Percentiles rank a stretch among this genome's conserved stretches.
Conservation (phyloP, 768 basidiomycete species). For the Clitopilus hobsonii region DNA sequence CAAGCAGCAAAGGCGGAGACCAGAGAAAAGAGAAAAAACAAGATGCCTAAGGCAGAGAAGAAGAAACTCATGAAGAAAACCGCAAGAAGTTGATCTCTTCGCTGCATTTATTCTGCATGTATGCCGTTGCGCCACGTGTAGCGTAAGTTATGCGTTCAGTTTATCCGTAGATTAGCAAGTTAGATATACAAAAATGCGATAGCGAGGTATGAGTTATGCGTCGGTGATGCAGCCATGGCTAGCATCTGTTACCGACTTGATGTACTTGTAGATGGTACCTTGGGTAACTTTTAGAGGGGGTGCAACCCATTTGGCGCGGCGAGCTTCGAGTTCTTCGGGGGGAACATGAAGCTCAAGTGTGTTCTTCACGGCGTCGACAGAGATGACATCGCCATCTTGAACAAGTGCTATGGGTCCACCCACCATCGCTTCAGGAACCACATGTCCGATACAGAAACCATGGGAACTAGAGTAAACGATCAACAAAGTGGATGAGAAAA, state of each 20-base stretch:
- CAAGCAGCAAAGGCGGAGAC: constrained; percentile 84
- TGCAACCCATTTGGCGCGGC: constrained; percentile 72
- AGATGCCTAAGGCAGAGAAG: constrained; percentile 96
- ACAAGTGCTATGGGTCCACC: constrained; percentile 93
- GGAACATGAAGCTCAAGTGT: constrained; percentile 75
- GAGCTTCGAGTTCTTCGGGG: constrained; percentile 70
- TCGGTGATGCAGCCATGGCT: constrained; percentile 92
- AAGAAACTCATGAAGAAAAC: constrained; percentile 74
- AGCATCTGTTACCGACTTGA: constrained; percentile 84
- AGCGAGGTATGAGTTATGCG: constrained; percentile 37
- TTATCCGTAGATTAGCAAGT: background rate
- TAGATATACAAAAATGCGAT: background rate
- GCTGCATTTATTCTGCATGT: background rate
- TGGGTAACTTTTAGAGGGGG: constrained; percentile 81
- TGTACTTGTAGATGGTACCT: constrained; percentile 87
- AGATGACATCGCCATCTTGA: constrained; percentile 80
- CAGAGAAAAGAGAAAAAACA: constrained; percentile 82
- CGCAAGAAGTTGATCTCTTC: background rate
- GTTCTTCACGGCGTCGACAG: constrained; percentile 86
- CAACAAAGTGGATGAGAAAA: constrained; percentile 11
- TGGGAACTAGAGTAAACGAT: constrained; percentile 62
- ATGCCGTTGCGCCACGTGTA: background rate
- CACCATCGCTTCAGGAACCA: constrained; percentile 93
- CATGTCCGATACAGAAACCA: constrained; percentile 95
- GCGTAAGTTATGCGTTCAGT: background rate